phyloP scores from a whole-genome alignment of 345 rosid genomes.

The Citrus unshiu region DNA sequence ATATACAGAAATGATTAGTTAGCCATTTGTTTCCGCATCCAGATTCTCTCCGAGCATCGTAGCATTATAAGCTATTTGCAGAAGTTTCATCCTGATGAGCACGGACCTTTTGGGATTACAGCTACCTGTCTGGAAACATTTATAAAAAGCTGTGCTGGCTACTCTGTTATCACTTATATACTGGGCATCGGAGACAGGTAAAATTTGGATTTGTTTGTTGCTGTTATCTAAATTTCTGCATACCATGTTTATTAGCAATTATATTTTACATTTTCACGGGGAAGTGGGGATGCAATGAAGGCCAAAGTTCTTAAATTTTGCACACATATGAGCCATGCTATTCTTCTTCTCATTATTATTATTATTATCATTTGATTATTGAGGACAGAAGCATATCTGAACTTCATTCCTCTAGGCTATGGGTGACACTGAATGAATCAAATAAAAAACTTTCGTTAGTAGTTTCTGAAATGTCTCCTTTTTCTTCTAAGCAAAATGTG shows the following conservation, averaged over 20 bases:
- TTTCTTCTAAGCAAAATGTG: not conserved
- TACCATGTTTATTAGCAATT: not conserved
- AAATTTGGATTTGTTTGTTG: constrained; percentile 1
- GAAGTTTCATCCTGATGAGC: constrained; percentile 96
- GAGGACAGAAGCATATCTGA: not conserved
- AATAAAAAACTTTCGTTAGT: not conserved
- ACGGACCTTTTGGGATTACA: constrained; percentile 92
- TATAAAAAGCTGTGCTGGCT: constrained; percentile 97
- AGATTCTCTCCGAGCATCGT: constrained; percentile 94
- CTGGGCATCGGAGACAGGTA: constrained; percentile 99
- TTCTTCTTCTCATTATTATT: not conserved
- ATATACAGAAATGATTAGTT: constrained; percentile 5
- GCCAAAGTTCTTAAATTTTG: not conserved
- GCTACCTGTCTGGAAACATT: constrained; percentile 94
- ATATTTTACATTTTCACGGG: not conserved
- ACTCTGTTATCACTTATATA: constrained; percentile 95
- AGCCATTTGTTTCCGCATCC: constrained; percentile 15
- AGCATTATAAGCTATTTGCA: constrained; percentile 90
- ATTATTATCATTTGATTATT: not conserved
- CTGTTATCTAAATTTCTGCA: not conserved
- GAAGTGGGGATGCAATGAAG: not conserved
- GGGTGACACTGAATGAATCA: not conserved
- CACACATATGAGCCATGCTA: not conserved
- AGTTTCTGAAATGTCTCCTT: not conserved
- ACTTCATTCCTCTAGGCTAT: not conserved